These are phyloP conservation scores for Clarireedia sp. DNA, from an alignment of 2,329 filamentous ascomycete genomes.

Conservation along the genomic window DNA sequence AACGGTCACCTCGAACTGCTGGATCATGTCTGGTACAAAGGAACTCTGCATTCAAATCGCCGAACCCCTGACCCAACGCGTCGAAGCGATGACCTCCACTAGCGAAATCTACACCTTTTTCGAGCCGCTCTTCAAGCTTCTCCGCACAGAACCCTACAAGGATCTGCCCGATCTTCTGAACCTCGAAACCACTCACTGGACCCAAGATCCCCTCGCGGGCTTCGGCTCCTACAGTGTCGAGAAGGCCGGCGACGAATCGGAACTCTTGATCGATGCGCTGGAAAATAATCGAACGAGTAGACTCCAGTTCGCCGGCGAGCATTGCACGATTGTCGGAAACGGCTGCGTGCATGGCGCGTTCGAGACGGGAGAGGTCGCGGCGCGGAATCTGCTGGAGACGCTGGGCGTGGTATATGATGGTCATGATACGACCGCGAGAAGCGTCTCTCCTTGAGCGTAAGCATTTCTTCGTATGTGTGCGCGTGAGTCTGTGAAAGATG, in stretches of 20 bases:
- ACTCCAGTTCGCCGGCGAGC: slow-evolving; percentile 36
- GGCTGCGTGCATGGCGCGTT: slow-evolving; percentile 39
- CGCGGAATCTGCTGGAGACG: slow-evolving; percentile 32
- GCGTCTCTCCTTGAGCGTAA: slow-evolving; percentile 14
- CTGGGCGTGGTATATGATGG: slow-evolving; percentile 32
- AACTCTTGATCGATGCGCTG: slow-evolving; percentile 31
- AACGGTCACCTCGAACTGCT: slow-evolving; percentile 37
- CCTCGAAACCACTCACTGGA: slow-evolving; percentile 38
- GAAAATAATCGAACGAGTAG: slow-evolving; percentile 31
- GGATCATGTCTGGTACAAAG: slow-evolving; percentile 36
- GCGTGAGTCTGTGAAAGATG: background rate
- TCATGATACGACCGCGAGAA: slow-evolving; percentile 20
- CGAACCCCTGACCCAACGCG: slow-evolving; percentile 37
- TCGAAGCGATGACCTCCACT: slow-evolving; percentile 35
- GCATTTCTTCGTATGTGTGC: background rate
- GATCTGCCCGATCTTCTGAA: slow-evolving; percentile 33
- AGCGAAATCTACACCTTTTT: slow-evolving; percentile 34
- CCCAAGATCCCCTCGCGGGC: slow-evolving; percentile 36
- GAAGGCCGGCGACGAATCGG: slow-evolving; percentile 37
- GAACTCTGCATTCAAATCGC: slow-evolving; percentile 37
- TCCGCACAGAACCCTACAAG: slow-evolving; percentile 37
- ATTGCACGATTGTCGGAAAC: slow-evolving; percentile 34
- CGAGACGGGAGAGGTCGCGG: slow-evolving; percentile 35
- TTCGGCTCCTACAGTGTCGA: slow-evolving; percentile 37
- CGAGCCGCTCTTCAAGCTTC: slow-evolving; percentile 36